Percentiles rank a stretch among this genome's conserved stretches.
Conservation (phyloP, 257 asterid species). For the Penstemon eatonii region DNA sequence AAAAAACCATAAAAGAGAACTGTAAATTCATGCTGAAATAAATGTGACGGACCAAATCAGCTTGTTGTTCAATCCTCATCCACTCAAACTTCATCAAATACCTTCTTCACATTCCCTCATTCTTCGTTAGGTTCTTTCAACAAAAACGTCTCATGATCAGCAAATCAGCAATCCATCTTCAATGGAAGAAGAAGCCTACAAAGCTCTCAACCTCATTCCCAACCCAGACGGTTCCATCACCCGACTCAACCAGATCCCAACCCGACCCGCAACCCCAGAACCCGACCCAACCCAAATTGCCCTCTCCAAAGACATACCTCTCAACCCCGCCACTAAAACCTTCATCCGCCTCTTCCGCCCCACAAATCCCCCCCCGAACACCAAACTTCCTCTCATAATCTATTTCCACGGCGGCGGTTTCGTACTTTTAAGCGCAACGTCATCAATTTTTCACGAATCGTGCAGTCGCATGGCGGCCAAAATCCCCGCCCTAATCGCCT, state of each 20-base stretch:
- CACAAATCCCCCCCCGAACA: conserved; percentile 21
- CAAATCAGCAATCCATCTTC: conserved; percentile 19
- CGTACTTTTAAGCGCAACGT: conserved; percentile 38
- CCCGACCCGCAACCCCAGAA: conserved; percentile 41
- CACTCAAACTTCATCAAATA: too few relatives aligned
- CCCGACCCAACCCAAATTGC: conserved; percentile 18
- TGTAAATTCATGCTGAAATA: too few relatives aligned
- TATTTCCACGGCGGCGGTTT: conserved; percentile 76
- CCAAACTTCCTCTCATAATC: conserved; percentile 53
- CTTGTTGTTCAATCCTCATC: too few relatives aligned
- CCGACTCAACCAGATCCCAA: conserved; percentile 31
- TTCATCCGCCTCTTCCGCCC: conserved; percentile 67
- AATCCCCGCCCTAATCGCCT: conserved; percentile 55
- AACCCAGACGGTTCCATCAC: conserved; percentile 70
- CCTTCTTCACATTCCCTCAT: too few relatives aligned
- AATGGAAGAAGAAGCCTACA: conserved; percentile 40
- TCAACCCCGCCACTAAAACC: conserved; percentile 47
- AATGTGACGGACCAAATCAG: too few relatives aligned
- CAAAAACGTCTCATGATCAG: conserved; percentile 26
- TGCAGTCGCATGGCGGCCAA: conserved; percentile 41
- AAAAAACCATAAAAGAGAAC: too few relatives aligned
- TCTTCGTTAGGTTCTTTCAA: not conserved
- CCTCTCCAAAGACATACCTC: conserved; percentile 60
- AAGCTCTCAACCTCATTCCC: conserved; percentile 34
- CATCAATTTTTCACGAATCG: conserved; percentile 34